These are phyloP conservation scores for Venturiaceae sp. DNA, from an alignment of 2,329 filamentous ascomycete genomes.

Conservation along the genomic window DNA sequence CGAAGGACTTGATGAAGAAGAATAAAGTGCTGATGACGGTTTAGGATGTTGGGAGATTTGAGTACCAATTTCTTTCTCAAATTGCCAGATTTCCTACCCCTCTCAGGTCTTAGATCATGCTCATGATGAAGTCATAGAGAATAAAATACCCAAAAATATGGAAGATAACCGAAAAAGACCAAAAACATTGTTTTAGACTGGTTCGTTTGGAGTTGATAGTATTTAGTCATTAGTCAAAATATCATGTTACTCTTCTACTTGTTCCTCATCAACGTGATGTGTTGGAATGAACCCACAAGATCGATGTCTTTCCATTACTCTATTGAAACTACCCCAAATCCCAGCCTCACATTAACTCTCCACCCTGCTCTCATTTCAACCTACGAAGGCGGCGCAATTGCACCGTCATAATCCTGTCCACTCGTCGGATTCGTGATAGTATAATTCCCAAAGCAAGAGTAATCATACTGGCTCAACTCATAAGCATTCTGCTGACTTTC, in stretches of 20 bases:
- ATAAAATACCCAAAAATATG: not conserved
- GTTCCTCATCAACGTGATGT: too few species aligned
- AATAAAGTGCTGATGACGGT: not conserved
- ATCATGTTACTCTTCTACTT: too few species aligned
- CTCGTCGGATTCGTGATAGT: slow-evolving; percentile 27
- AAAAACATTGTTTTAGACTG: not conserved
- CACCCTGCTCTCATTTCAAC: too few species aligned
- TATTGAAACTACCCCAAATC: too few species aligned
- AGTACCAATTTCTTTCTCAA: too few species aligned
- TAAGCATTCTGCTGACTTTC: slow-evolving; percentile 29
- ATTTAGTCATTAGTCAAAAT: too few species aligned
- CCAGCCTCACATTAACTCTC: too few species aligned
- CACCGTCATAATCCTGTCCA: slow-evolving; percentile 34
- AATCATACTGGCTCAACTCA: slow-evolving; percentile 35
- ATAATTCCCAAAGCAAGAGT: slow-evolving; percentile 40
- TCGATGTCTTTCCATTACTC: too few species aligned
- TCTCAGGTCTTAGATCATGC: not conserved
- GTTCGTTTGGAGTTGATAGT: not conserved
- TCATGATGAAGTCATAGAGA: not conserved
- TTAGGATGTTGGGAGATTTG: too few species aligned
- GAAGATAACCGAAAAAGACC: not conserved
- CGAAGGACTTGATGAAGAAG: not conserved
- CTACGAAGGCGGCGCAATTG: slow-evolving; percentile 17
- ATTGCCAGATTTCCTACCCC: too few species aligned
- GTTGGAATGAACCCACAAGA: too few species aligned